phyloP scores from a whole-genome alignment of 208 protist species.

The Crithidia thermophila region DNA sequence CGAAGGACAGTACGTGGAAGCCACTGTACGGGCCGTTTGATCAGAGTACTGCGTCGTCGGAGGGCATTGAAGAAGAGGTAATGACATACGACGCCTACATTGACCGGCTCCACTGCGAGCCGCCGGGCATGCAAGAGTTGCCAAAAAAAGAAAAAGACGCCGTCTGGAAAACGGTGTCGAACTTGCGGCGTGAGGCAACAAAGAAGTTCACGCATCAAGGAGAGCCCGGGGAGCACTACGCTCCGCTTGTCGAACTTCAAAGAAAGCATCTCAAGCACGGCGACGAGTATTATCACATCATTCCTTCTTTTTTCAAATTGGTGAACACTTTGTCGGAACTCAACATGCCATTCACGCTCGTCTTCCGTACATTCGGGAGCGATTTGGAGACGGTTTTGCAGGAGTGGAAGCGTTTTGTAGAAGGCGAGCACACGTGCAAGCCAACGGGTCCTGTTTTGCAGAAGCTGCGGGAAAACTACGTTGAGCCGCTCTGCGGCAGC shows the following conservation, averaged over 20 bases:
- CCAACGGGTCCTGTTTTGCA: constrained; percentile 55
- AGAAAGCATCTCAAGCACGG: constrained; percentile 37
- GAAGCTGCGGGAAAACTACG: constrained; percentile 41
- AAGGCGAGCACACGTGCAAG: constrained; percentile 68
- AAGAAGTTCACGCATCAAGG: constrained; percentile 69
- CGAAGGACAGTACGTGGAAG: constrained; percentile 34
- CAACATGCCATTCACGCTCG: constrained; percentile 81
- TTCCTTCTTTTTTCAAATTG: constrained; percentile 87
- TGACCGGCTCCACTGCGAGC: constrained; percentile 58
- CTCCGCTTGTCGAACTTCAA: constrained; percentile 74
- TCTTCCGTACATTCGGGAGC: constrained; percentile 90
- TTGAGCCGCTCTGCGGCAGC: constrained; percentile 58
- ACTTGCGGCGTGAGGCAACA: constrained; percentile 44
- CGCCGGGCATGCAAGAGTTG: constrained; percentile 69
- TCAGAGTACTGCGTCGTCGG: not conserved
- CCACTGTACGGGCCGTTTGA: constrained; percentile 62
- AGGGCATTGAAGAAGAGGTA: constrained; percentile 12
- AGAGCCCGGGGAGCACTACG: constrained; percentile 61
- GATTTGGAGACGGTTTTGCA: constrained; percentile 72
- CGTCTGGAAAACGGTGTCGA: constrained; percentile 70
- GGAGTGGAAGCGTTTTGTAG: constrained; percentile 83
- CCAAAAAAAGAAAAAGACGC: constrained; percentile 48
- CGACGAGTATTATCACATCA: constrained; percentile 53
- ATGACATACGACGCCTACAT: constrained; percentile 75
- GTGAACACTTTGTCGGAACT: constrained; percentile 83